Percentiles rank a stretch among this genome's conserved stretches.
Conservation (phyloP, 352 stramenopile species). For the Pythium apleroticum region DNA sequence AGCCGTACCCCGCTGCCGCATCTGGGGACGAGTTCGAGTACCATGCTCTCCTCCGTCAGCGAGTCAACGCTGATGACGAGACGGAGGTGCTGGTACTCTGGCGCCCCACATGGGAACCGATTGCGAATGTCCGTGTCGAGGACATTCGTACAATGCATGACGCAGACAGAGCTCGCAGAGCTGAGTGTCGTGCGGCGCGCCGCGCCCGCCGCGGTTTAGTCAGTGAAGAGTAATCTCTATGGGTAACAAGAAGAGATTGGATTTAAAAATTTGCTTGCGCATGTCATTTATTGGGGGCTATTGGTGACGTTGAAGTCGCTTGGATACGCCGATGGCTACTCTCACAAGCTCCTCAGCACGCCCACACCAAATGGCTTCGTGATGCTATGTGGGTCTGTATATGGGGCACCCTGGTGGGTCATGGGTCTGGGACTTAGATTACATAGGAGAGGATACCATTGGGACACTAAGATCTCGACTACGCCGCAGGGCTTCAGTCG, state of each 20-base stretch:
- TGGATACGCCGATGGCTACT: no score
- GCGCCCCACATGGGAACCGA: not conserved
- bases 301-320: no score
- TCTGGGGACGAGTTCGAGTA: constrained; percentile 1
- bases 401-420: not conserved
- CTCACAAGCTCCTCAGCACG: no score
- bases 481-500: constrained; percentile 1
- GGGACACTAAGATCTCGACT: not conserved
- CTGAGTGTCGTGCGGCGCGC: not conserved
- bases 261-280: not conserved
- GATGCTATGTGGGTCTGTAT: not conserved
- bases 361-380: not conserved
- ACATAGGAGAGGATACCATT: not conserved
- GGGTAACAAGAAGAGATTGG: not conserved
- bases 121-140: not conserved
- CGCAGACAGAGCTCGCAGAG: not conserved
- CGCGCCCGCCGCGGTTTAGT: not conserved
- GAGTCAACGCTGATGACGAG: not conserved
- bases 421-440: not conserved
- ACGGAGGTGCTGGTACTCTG: not conserved
- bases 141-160: not conserved
- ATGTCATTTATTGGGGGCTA: no score
- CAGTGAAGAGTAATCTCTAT: not conserved
- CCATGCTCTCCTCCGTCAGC: not conserved
- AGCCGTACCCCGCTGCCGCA: not conserved